Evolutionary conservation across 768 basidiomycete genomes (phyloP), one percentile per base, ranked within the genome.

Genomic region (Tulasnella sp.): DNA sequence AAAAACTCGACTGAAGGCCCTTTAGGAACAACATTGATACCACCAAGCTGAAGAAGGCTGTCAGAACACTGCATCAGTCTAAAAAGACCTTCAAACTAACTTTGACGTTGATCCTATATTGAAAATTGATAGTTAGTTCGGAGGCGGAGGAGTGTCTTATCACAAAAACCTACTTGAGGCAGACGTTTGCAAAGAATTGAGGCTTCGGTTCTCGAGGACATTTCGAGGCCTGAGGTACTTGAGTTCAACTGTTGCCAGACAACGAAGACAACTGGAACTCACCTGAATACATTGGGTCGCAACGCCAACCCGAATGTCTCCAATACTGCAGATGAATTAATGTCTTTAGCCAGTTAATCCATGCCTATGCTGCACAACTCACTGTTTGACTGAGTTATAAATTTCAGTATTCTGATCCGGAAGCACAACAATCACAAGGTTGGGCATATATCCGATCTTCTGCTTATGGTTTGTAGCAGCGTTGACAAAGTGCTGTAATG

Each of bases 381-480:
- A 88, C 84, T 85, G 79, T 65, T 88, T 88, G 22, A 87, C 74
- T 16, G 77, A 75, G 2, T 73, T 78, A 58, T 88, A 88, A 8
- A 85, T 75, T 45, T 88, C 83, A 35, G 81, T 78, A 1, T 78
- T 81, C 27, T 28, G 27, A 55, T 87, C 81, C 0, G 84, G 86
- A 16, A 88, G 69, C 34, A 88, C 62, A 24, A 78, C 73, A 1
- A 87, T 75, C 20, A 85, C 69, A 2, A 88, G 68, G 6, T 67
- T 68, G 0, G 84, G 82, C 0, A 67, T 64, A 4, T 46, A 63
- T 7, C 64, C 64, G 28, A 64, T 65, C 58, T 67, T 70, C 24
- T 63, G 57, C 41, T 62, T 64, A 53, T 72, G 74, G 20, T 70
- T 70, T 1, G 57, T 56, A 9, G 83, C 84, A 3, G 70, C 71